Evolutionary conservation across 2,329 filamentous ascomycete species (phyloP).

Genomic region (Fusarium setosum): DNA sequence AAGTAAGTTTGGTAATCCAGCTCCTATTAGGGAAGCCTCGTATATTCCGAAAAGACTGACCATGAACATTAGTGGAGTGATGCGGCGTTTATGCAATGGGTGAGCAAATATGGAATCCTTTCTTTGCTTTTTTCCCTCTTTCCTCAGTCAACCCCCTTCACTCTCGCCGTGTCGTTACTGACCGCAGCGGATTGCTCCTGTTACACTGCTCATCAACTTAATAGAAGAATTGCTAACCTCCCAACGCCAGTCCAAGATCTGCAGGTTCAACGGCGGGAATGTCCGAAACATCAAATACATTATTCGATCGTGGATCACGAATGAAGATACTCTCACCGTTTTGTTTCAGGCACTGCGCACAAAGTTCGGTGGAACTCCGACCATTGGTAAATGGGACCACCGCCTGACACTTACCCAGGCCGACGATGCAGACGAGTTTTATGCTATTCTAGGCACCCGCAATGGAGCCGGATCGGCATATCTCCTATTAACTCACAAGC

Average conservation of each 20-base stretch:
- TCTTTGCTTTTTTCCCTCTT: background rate
- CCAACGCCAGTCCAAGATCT: background rate
- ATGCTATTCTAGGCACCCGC: constrained; percentile 11
- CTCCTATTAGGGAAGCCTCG: background rate
- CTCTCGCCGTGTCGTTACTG: background rate
- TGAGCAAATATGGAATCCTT: background rate
- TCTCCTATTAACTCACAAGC: constrained; percentile 18
- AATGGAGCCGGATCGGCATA: constrained; percentile 9
- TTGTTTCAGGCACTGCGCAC: constrained; percentile 7
- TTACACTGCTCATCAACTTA: no score
- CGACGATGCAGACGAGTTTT: constrained; percentile 1
- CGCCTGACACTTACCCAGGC: background rate
- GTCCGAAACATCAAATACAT: constrained; percentile 6
- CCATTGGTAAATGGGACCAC: constrained; percentile 5
- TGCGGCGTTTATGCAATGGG: constrained; percentile 14
- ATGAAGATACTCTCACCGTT: background rate
- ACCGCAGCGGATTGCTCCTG: background rate
- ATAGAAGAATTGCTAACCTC: no score
- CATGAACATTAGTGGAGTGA: constrained; percentile 10
- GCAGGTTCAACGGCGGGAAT: background rate
- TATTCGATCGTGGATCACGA: constrained; percentile 2
- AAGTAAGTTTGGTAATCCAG: constrained; percentile 1
- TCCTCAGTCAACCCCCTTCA: no score
- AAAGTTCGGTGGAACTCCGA: background rate
- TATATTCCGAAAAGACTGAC: background rate